Base-by-base conservation (phyloP, 192 early-diverging fungal species). In the Coemansia sp. region DNA sequence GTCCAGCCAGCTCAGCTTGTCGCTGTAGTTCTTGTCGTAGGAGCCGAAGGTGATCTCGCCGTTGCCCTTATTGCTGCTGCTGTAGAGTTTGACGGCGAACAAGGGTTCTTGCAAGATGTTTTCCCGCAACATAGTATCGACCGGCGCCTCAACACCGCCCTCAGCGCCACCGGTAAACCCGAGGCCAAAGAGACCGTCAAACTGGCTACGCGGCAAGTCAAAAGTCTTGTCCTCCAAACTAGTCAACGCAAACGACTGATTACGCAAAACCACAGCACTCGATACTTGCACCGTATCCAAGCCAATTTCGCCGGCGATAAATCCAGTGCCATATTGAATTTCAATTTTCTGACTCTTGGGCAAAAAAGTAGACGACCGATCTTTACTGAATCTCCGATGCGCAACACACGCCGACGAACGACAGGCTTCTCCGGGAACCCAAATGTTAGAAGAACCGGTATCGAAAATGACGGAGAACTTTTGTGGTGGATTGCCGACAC, bases 291-390 rank as follows among this genome's bases (percentile, higher is more conserved):
- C 71, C 1, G 71, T 84, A 62, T 97, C 96, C 50, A 84, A 76
- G 76, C 90, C 92, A 65, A 98, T 92, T 65, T 98, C 88, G 24
- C 98, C 98, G 65, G 98, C 96, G 46, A 99, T 87, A 15, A 92
- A 88, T 18, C 97, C 98, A 39, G 90, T 89, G 41, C 97, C 97
- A 68, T 99, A 99, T 64, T 91, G 95, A 74, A 99, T 97, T 41
- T 93, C 89, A 85, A 99, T 97, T 60, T 88, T 85, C 39, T 84
- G 69, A 5, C 52, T 31, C 20, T 69, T 76, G 46, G 86, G 66
- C 33, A 70, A 79, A 82, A 88, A 96, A 13, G 94, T 90, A 5
- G 63, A 62, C 0, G 93, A 95, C 52, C 90, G 75, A 27, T 50
- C 64, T 24, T 90, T 84, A 68, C 95, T 90, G 79, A 89, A 99